phyloP scores from a whole-genome alignment of 768 basidiomycete species.

The Rhodotorula babjevae region DNA sequence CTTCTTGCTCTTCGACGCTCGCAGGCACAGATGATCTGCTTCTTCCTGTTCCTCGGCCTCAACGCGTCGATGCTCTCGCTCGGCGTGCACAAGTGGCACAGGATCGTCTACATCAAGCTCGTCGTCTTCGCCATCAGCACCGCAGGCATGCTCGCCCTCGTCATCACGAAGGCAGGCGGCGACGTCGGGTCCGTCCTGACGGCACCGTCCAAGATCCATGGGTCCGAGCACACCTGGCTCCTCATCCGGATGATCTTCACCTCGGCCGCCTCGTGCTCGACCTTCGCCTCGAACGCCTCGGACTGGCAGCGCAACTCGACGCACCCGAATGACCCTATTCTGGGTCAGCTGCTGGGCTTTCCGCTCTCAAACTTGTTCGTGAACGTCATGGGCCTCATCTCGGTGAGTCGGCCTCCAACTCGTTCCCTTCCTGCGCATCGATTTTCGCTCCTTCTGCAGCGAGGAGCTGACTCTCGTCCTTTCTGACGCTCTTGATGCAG shows the following conservation, averaged over 20 bases:
- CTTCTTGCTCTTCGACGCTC: no score
- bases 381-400: slow-evolving; percentile 34
- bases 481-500: no score
- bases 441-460: no score
- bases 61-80: slow-evolving; percentile 57
- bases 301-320: slow-evolving; percentile 44
- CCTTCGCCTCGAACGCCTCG: slow-evolving; percentile 43
- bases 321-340: slow-evolving; percentile 36
- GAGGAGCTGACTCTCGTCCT: no score
- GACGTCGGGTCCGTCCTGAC: slow-evolving; percentile 70
- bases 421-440: no score
- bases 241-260: slow-evolving; percentile 70
- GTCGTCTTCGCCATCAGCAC: slow-evolving; percentile 65
- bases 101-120: slow-evolving; percentile 54
- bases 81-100: slow-evolving; percentile 38
- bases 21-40: slow-evolving; percentile 52
- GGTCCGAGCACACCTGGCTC: slow-evolving; percentile 67
- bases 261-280: slow-evolving; percentile 46
- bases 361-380: slow-evolving; percentile 43
- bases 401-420: no score
- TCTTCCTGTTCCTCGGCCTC: slow-evolving; percentile 78
- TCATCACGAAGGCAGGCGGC: slow-evolving; percentile 62
- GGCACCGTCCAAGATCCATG: slow-evolving; percentile 61
- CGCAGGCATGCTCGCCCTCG: slow-evolving; percentile 68
- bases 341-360: slow-evolving; percentile 44